Evolutionary conservation across 805 yeast species (phyloP).

Genomic region (Ogataea corticis): DNA sequence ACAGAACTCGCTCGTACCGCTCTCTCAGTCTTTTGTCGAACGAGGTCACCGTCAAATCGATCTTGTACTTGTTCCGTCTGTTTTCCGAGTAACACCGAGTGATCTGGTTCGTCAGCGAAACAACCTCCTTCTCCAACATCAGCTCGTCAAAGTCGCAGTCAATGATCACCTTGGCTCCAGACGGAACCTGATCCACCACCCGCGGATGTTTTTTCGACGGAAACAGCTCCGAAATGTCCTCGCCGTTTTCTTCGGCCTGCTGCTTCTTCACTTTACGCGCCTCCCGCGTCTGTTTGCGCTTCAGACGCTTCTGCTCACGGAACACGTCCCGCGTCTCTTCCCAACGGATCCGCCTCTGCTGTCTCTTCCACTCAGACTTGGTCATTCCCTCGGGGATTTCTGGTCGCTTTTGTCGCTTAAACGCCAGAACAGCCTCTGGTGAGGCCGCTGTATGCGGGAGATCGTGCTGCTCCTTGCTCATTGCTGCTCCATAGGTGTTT

Average conservation of each 20-base stretch:
- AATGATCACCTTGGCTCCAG: slow-evolving; percentile 59
- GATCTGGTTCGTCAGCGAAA: slow-evolving; percentile 76
- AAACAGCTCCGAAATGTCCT: slow-evolving; percentile 37
- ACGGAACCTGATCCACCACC: slow-evolving; percentile 47
- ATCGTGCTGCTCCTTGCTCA: too few species aligned
- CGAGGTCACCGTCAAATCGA: slow-evolving; percentile 61
- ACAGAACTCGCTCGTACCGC: slow-evolving; percentile 67
- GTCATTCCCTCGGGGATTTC: slow-evolving; percentile 83
- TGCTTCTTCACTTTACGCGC: slow-evolving; percentile 32
- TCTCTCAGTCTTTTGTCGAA: slow-evolving; percentile 64
- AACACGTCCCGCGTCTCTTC: slow-evolving; percentile 66
- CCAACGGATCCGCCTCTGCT: slow-evolving; percentile 52
- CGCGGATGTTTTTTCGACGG: slow-evolving; percentile 31
- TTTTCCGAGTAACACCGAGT: slow-evolving; percentile 81
- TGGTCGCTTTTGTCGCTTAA: slow-evolving; percentile 2
- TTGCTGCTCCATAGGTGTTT: background rate
- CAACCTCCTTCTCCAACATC: slow-evolving; percentile 73
- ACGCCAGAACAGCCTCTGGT: background rate
- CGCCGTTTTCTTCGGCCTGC: slow-evolving; percentile 40
- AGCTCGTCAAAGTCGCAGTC: slow-evolving; percentile 91
- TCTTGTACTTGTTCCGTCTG: slow-evolving; percentile 55
- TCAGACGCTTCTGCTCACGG: slow-evolving; percentile 52
- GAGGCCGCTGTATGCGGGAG: background rate
- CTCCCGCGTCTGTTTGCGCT: slow-evolving; percentile 46
- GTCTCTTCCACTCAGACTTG: slow-evolving; percentile 79